A percentile compares a stretch with the other conserved stretches of the same genome.
Evolutionary conservation across 2,329 filamentous ascomycete genomes (phyloP).

Genomic region (Exophiala sideris): DNA sequence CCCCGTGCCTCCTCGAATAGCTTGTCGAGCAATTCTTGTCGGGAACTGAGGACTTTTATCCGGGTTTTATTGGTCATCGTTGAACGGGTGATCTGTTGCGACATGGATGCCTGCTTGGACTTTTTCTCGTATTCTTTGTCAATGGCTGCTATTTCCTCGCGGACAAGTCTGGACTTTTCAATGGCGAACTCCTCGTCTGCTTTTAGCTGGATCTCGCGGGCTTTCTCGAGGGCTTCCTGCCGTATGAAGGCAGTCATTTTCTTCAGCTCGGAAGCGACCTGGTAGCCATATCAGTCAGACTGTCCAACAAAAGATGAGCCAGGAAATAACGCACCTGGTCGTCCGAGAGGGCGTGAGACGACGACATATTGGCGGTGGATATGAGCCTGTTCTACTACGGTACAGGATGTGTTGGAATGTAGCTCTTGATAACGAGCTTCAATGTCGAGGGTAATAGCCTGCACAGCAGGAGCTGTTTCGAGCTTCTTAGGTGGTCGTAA

Average conservation of each 20-base stretch:
- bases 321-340: slow-evolving; percentile 67
- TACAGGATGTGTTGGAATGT: slow-evolving; percentile 18
- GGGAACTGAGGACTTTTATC: slow-evolving; percentile 78
- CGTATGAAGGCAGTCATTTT: slow-evolving; percentile 99
- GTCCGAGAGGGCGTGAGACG: slow-evolving; percentile 95
- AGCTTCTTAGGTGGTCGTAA: background rate
- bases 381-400: slow-evolving; percentile 13
- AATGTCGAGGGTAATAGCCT: background rate
- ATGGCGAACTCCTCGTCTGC: slow-evolving; percentile 99
- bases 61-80: slow-evolving; percentile 95
- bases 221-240: slow-evolving; percentile 96
- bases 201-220: slow-evolving; percentile 95
- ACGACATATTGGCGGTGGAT: slow-evolving; percentile 69
- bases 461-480: background rate
- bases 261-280: slow-evolving; percentile 97
- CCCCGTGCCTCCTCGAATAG: slow-evolving; percentile 79
- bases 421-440: slow-evolving; percentile 1
- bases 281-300: slow-evolving; percentile 25
- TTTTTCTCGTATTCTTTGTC: slow-evolving; percentile 95
- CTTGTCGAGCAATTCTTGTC: slow-evolving; percentile 85
- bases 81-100: slow-evolving; percentile 96
- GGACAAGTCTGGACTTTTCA: slow-evolving; percentile 97
- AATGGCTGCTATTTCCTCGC: slow-evolving; percentile 89
- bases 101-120: slow-evolving; percentile 97
- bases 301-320: background rate